Evolutionary conservation across 345 rosid species (phyloP), one percentile per base, ranked within the genome.

Genomic region (Eucalyptus pauciflora): DNA sequence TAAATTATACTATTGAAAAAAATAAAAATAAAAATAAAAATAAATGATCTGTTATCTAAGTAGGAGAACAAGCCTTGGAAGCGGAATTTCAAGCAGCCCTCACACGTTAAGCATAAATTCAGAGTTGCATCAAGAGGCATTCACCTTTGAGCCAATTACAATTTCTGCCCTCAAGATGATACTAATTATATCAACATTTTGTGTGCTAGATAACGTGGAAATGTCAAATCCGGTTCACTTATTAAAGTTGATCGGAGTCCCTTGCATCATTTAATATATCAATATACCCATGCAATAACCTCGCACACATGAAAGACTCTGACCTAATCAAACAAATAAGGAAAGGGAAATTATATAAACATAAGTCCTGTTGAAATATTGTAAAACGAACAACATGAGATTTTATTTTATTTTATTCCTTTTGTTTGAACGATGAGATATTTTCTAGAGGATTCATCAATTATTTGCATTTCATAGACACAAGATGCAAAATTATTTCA

Each of bases 1-100:
- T 56, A 8, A 0, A 25, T 58, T 58, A 58, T 24, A 10, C 13
- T 0, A 58, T 25, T 7, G 3, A 2, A 10, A 10, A 58, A 54
- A 56, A 56, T 22, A 22, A 56, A 25, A 37, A 37, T n/a, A n/a
- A n/a, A 33, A 33, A 33, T 33, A 33, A 37, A 37, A 37, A 37
- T 3, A 37, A 37, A 37, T 25, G 13, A 25, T 10, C 1, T 2
- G 13, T 58, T 25, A 58, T 25, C 64, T 25, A 58, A 10, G n/a
- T 25, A 58, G 29, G 64, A 58, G 13, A 58, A 58, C n/a, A 24
- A 50, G 52, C 52, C 52, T 50, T 6, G 18, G 52, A 50, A 50
- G 33, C 0, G 3, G 52, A 50, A 50, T 50, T 50, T 50, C 52
- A 50, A 50, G 52, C 3, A 50, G 3, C 0, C 20, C 52, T 15